Evolutionary conservation across 2,329 filamentous ascomycete genomes (phyloP).

Genomic region (Leptographium radiaticola): DNA sequence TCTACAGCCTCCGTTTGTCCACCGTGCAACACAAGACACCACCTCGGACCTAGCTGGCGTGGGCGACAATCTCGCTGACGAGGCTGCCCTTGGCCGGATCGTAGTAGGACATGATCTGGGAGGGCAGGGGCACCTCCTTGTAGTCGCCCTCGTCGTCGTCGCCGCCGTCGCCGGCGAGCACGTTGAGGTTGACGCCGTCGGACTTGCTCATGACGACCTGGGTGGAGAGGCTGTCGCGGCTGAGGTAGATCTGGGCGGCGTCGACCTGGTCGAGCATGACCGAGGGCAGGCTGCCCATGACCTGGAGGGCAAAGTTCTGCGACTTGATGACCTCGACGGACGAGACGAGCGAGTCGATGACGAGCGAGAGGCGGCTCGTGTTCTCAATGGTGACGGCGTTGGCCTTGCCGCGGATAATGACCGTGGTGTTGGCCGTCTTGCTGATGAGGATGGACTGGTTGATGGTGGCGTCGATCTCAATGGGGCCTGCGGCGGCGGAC

Average conservation of each 20-base stretch:
- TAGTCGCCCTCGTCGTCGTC: slow-evolving; percentile 70
- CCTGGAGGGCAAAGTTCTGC: slow-evolving; percentile 86
- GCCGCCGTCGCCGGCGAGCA: slow-evolving; percentile 55
- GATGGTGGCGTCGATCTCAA: slow-evolving; percentile 71
- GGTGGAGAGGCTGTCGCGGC: slow-evolving; percentile 62
- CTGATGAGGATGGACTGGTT: slow-evolving; percentile 86
- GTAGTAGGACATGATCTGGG: slow-evolving; percentile 74
- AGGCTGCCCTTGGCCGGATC: slow-evolving; percentile 58
- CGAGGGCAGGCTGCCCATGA: slow-evolving; percentile 74
- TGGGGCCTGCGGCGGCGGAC: slow-evolving; percentile 33
- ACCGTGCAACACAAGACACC: neutral
- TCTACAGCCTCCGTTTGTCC: neutral
- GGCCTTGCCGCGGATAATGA: slow-evolving; percentile 83
- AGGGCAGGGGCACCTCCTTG: slow-evolving; percentile 74
- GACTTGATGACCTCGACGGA: slow-evolving; percentile 93
- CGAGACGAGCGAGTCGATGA: slow-evolving; percentile 81
- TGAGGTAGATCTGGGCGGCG: slow-evolving; percentile 74
- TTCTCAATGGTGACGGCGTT: slow-evolving; percentile 97
- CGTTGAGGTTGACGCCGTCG: slow-evolving; percentile 72
- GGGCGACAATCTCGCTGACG: slow-evolving; percentile 89
- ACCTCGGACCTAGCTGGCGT: slow-evolving; percentile 51
- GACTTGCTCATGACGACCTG: slow-evolving; percentile 88
- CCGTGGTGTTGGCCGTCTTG: slow-evolving; percentile 78
- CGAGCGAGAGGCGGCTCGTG: slow-evolving; percentile 66
- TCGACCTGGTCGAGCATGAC: slow-evolving; percentile 90